phyloP scores from a whole-genome alignment of 2,329 filamentous ascomycete species.

The Microascus cirrosus region DNA sequence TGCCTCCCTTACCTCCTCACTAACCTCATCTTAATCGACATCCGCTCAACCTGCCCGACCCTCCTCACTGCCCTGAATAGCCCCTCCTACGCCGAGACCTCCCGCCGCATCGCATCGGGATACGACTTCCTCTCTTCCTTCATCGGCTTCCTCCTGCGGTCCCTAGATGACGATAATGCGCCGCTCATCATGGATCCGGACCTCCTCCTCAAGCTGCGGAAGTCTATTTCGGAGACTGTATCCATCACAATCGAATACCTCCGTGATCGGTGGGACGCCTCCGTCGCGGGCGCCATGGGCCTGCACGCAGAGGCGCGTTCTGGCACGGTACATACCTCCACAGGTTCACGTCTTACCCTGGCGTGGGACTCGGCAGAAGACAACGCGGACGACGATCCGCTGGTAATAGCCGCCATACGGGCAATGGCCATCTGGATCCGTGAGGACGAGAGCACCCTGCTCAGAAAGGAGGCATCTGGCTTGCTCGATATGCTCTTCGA shows the following conservation, averaged over 20 bases:
- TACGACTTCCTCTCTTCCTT: conserved; percentile 54
- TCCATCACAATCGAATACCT: conserved; percentile 54
- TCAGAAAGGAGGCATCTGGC: conserved; percentile 45
- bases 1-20: conserved; percentile 52
- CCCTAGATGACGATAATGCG: conserved; percentile 34
- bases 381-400: conserved; percentile 38
- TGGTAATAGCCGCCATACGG: conserved; percentile 47
- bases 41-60: conserved; percentile 50
- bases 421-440: conserved; percentile 55
- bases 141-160: conserved; percentile 43
- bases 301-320: conserved; percentile 45
- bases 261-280: conserved; percentile 59
- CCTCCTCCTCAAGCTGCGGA: conserved; percentile 49
- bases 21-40: conserved; percentile 54
- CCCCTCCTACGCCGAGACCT: conserved; percentile 35
- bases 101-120: conserved; percentile 44
- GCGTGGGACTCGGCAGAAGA: conserved; percentile 47
- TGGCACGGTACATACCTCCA: conserved; percentile 28
- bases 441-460: conserved; percentile 51
- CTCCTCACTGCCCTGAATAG: conserved; percentile 48
- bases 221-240: conserved; percentile 50
- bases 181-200: conserved; percentile 26
- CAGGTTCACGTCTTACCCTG: conserved; percentile 34
- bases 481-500: conserved; percentile 54
- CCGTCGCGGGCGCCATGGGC: conserved; percentile 49